Evolutionary conservation across 2,329 filamentous ascomycete genomes (phyloP), one percentile per base, ranked within the genome.

Genomic region (Ascochyta viciae-villosae): DNA sequence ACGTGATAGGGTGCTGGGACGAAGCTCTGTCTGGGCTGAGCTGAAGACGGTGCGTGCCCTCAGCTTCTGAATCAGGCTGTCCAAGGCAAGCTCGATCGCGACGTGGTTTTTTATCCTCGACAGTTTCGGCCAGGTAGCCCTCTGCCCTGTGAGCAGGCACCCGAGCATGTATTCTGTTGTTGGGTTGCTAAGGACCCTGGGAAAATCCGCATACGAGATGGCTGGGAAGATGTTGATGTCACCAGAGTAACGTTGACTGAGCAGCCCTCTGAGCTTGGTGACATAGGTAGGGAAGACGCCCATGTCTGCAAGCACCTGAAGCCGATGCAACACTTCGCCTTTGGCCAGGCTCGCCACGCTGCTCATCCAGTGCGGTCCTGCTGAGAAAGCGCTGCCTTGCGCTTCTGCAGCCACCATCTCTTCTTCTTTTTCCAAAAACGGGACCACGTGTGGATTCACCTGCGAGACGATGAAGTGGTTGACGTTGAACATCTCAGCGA

Each of bases 381-480:
- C 76, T 38, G 72, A 72, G 23, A 77, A 72, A 3, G 75, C 66
- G 12, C 73, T 62, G 7, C 57, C 50, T 27, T 74, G 67, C 9
- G 70, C 67, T 47, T 75, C 74, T 31, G 72, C 53, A 50, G 67
- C 50, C 62, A 71, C 70, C 1, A 84, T 74, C 24, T 83, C 82
- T 58, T 92, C 89, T 54, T 96, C 90, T 63, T 88, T 90, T 15
- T 85, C 82, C 15, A 97, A 79, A 67, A 98, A 96, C 0, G 92
- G 91, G 0, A 96, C 86, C 8, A 97, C 91, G 67, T 98, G 94
- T 0, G 94, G 94, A 67, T 98, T 98, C 46, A 97, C 92, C 73
- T 98, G 94, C 0, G 92, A 96, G 16, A 97, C 94, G 64, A 98
- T 97, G 71, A 97, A 97, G 73, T 97, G 94, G 70, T 97, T 97